These are phyloP conservation scores for Sherardia arvensis DNA, from an alignment of 257 asterid species.

Conservation along the genomic window DNA sequence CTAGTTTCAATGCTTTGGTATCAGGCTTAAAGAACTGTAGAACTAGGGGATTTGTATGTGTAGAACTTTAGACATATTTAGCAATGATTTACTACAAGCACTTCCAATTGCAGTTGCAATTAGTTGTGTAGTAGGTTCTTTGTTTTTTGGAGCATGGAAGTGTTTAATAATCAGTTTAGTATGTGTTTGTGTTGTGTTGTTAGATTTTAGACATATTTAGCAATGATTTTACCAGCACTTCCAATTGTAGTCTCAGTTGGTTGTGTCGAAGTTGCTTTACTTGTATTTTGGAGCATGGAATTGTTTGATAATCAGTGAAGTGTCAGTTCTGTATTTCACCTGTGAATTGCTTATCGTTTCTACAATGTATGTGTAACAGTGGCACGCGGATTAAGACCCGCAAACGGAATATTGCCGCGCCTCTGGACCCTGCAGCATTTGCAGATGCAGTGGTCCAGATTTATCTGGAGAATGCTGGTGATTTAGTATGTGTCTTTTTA, in stretches of 20 bases:
- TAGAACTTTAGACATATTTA: too few relatives aligned
- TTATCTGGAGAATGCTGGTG: slow-evolving; percentile 99
- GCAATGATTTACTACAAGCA: too few relatives aligned
- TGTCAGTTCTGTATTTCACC: neutral
- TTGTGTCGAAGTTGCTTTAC: neutral
- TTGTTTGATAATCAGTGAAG: neutral
- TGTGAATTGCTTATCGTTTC: neutral
- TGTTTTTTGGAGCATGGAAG: neutral
- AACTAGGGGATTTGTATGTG: neutral
- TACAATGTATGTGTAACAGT: slow-evolving; percentile 27
- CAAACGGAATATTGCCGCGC: slow-evolving; percentile 99
- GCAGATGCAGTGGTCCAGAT: slow-evolving; percentile 99
- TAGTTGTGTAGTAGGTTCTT: neutral
- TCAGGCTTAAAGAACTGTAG: neutral
- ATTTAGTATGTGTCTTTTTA: slow-evolving; percentile 47
- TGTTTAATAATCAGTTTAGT: neutral
- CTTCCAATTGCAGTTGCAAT: neutral
- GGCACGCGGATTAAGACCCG: slow-evolving; percentile 99
- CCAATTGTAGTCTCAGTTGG: neutral
- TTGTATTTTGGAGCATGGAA: neutral
- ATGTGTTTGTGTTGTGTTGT: too few relatives aligned
- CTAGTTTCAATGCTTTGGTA: too few relatives aligned
- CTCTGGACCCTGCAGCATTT: slow-evolving; percentile 99
- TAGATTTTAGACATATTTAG: too few relatives aligned
- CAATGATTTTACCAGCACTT: too few relatives aligned